These are phyloP conservation scores for Castanea mollissima DNA, from an alignment of 306 rosid genomes.

Conservation along the genomic window DNA sequence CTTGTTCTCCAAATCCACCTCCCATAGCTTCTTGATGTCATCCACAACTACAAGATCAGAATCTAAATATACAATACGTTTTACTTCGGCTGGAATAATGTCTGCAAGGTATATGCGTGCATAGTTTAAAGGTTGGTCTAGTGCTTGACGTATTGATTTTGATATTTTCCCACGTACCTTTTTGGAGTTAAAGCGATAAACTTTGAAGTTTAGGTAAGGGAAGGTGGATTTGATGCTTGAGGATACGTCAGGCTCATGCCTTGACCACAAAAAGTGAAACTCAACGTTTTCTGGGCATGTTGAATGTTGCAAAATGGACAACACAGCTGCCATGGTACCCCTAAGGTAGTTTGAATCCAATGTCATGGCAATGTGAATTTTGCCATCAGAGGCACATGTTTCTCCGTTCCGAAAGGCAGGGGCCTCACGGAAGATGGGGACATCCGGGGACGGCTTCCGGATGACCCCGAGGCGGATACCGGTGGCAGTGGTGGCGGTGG, in stretches of 20 bases:
- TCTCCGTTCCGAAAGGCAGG: constrained; percentile 65
- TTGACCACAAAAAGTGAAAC: constrained; percentile 74
- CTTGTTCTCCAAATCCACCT: constrained; percentile 66
- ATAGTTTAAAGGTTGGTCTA: constrained; percentile 84
- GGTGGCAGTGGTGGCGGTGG: constrained; percentile 10
- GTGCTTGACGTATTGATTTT: constrained; percentile 71
- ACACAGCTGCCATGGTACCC: constrained; percentile 81
- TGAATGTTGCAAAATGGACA: constrained; percentile 73
- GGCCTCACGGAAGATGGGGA: constrained; percentile 66
- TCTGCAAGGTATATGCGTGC: constrained; percentile 76
- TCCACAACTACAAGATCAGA: constrained; percentile 81
- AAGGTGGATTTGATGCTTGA: constrained; percentile 68
- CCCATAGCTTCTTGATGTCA: constrained; percentile 72
- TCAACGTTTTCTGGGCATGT: constrained; percentile 71
- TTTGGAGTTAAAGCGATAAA: constrained; percentile 59
- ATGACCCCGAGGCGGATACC: constrained; percentile 47
- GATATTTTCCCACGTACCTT: constrained; percentile 75
- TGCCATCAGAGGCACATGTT: constrained; percentile 43
- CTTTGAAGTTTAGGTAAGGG: constrained; percentile 68
- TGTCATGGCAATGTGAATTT: constrained; percentile 77
- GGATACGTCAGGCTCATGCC: constrained; percentile 55
- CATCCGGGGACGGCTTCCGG: constrained; percentile 38
- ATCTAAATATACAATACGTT: constrained; percentile 66
- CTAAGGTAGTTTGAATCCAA: constrained; percentile 79
- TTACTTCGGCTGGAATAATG: constrained; percentile 58